Conservation (phyloP, 768 basidiomycete genomes). For the Xerocomus potaroensis region DNA sequence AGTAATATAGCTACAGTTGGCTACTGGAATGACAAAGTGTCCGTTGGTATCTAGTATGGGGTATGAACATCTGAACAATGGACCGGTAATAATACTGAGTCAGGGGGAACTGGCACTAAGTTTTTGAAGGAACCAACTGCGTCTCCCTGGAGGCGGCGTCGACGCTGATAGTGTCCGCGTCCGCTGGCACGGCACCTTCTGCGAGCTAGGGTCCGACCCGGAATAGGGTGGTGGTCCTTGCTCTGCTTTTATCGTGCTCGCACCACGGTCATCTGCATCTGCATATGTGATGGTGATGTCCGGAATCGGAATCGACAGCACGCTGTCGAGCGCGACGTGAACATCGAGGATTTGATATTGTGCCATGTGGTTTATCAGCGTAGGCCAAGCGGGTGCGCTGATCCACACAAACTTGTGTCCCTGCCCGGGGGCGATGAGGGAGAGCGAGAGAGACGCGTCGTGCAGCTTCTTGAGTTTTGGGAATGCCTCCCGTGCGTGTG, state of each 20-base stretch:
- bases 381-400: conserved; percentile 49
- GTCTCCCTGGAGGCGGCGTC: not conserved
- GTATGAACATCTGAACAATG: too few species aligned
- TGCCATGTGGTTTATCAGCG: conserved; percentile 36
- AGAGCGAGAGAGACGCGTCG: conserved; percentile 43
- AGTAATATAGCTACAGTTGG: not conserved
- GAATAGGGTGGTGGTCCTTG: conserved; percentile 39
- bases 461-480: conserved; percentile 35
- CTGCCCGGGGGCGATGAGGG: conserved; percentile 33
- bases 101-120: not conserved
- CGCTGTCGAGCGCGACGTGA: conserved; percentile 3
- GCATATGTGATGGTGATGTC: conserved; percentile 27
- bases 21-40: not conserved
- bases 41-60: not conserved
- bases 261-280: conserved; percentile 15
- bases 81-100: too few species aligned
- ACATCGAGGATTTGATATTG: conserved; percentile 50
- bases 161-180: not conserved
- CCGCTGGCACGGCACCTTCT: conserved; percentile 12
- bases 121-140: conserved; percentile 18
- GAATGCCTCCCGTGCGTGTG: conserved; percentile 48
- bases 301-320: conserved; percentile 16
- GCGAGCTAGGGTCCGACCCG: not conserved
- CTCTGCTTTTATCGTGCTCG: conserved; percentile 3
- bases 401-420: conserved; percentile 41